Evolutionary conservation across 2,329 filamentous ascomycete genomes (phyloP), one percentile per base, ranked within the genome.

Genomic region (Colletotrichum falcatum): DNA sequence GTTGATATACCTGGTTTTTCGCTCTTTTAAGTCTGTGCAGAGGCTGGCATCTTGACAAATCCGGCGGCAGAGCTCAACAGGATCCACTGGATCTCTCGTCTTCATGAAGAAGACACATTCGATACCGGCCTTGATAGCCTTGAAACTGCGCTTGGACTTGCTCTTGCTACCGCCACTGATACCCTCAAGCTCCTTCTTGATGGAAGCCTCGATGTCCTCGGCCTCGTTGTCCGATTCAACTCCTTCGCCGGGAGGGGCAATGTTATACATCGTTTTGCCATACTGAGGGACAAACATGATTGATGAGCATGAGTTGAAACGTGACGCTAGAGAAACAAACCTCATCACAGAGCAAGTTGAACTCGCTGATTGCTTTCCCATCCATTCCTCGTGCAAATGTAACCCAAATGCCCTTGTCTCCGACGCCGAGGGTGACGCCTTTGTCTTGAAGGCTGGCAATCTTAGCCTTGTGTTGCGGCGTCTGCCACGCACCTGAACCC

Each of bases 341-440:
- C 82, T 92, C 86, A 53, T 91, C 85, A 76, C 94, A 92, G 28
- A 94, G 81, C 69, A 87, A 81, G 67, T 84, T 85, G 72, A 94
- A 85, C 78, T 95, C 93, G 60, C 85, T 83, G 2, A 92, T 86
- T 18, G 92, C 91, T 79, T 90, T 91, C 51, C 84, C 85, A 80
- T 93, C 92, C 82, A 92, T 91, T 73, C 89, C 88, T 77, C 91
- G 88, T 61, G 91, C 89, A 78, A 92, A 95, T 0, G 92, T 94
- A 35, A 91, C 90, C 92, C 92, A 95, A 69, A 95, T 90, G 6
- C 93, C 93, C 62, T 86, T 83, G 76, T 94, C 91, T 6, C 92
- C 92, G 6, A 91, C 83, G 74, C 92, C 88, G 58, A 94, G 80
- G 16, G 79, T 77, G 48, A 80, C 83, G 49, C 84, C 84, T 73